Conservation (phyloP, 2,329 filamentous ascomycete genomes). For the Cordyceps fumosorosea region DNA sequence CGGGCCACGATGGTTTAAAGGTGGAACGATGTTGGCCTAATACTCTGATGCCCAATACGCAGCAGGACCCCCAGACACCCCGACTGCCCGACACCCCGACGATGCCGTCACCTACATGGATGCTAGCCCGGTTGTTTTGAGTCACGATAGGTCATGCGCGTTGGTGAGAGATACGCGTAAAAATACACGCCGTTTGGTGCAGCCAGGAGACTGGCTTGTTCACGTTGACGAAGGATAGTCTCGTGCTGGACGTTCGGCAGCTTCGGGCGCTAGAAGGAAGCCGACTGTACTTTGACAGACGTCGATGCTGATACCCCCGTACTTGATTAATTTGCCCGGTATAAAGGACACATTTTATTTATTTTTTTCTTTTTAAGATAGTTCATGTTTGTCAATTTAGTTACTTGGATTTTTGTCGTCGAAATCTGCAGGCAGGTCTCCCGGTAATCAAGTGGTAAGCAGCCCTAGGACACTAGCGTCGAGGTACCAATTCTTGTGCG, state of each 20-base stretch:
- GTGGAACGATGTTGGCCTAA: background rate
- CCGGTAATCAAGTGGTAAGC: no score
- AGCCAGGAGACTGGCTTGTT: background rate
- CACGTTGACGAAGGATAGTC: background rate
- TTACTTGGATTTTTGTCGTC: no score
- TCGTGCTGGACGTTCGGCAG: background rate
- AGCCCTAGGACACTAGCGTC: no score
- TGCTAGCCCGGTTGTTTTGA: background rate
- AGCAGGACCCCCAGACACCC: background rate
- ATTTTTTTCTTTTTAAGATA: no score
- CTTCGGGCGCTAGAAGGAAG: slow-evolving; percentile 4
- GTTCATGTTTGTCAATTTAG: no score
- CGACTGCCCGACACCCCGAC: background rate
- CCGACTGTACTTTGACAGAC: background rate
- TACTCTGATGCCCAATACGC: background rate
- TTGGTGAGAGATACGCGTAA: background rate
- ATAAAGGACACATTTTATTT: no score
- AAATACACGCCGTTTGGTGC: background rate
- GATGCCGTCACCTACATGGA: background rate
- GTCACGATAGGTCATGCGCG: background rate
- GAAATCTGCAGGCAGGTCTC: no score
- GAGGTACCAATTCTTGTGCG: no score
- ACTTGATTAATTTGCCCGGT: no score
- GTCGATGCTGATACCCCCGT: no score
- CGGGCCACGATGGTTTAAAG: background rate